phyloP scores from a whole-genome alignment of 441 rosid species.

The Lepidium campestre region DNA sequence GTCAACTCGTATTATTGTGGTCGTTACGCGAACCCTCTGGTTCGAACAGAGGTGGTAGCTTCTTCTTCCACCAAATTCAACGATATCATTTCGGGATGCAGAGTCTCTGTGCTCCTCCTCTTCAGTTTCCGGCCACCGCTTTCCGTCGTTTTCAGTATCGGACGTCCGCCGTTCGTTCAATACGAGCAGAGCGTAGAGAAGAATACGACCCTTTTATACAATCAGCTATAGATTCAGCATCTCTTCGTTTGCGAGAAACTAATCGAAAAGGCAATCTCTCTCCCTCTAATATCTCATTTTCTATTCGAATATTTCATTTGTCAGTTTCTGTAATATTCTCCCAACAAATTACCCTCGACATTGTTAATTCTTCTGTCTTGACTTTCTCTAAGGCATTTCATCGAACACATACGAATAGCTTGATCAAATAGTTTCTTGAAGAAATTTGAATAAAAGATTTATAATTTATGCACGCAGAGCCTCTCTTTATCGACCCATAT shows the following conservation, averaged over 20 bases:
- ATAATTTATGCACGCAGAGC: conserved; percentile 45
- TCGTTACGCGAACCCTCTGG: not conserved
- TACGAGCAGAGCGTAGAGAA: conserved; percentile 5
- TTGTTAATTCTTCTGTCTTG: not conserved
- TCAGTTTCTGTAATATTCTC: not conserved
- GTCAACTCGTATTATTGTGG: too few relatives aligned
- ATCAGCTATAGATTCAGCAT: conserved; percentile 56
- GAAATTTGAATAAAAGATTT: not conserved
- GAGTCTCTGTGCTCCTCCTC: conserved; percentile 17
- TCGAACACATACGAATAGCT: conserved; percentile 1
- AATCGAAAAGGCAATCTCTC: conserved; percentile 47
- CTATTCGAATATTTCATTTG: conserved; percentile 25
- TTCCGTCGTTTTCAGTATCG: not conserved
- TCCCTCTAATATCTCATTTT: not conserved
- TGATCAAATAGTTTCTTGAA: not conserved
- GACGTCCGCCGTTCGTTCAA: not conserved
- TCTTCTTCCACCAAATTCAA: not conserved
- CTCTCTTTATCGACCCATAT: conserved; percentile 81
- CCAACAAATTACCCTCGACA: not conserved
- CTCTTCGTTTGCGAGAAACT: conserved; percentile 82
- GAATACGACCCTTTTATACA: conserved; percentile 60
- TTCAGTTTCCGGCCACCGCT: conserved; percentile 23
- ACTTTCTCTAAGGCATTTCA: conserved; percentile 10
- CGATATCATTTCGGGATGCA: conserved; percentile 14
- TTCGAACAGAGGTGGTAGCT: not conserved